These are phyloP conservation scores for Jackrogersella multiformis DNA, from an alignment of 495 filamentous ascomycete genomes.

Conservation along the genomic window DNA sequence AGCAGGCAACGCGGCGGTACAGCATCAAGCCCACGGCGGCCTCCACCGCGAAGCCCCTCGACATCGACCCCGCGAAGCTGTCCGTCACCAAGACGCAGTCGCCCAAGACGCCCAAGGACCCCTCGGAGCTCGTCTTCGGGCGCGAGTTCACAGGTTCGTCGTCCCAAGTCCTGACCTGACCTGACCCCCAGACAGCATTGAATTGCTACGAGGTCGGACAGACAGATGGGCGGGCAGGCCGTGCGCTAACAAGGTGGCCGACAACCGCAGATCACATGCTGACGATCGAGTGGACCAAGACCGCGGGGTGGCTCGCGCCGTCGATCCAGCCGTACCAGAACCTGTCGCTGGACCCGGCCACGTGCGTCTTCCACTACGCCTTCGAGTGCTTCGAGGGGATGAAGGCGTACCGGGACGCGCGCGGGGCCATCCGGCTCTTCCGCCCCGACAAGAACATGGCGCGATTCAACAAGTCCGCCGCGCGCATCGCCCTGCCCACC, in stretches of 20 bases:
- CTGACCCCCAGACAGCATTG: no score
- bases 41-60: constrained; percentile 58
- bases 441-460: constrained; percentile 97
- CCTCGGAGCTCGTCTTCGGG: constrained; percentile 87
- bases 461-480: constrained; percentile 86
- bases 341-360: constrained; percentile 92
- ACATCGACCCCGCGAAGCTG: constrained; percentile 80
- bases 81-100: constrained; percentile 74
- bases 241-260: no score
- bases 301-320: constrained; percentile 77
- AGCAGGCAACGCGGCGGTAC: constrained; percentile 58
- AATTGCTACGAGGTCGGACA: no score
- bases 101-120: constrained; percentile 75
- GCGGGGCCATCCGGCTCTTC: constrained; percentile 83
- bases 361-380: constrained; percentile 98
- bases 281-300: constrained; percentile 89
- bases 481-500: constrained; percentile 89
- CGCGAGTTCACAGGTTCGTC: constrained; percentile 81
- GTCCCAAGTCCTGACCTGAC: background rate
- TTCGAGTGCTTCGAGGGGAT: constrained; percentile 98
- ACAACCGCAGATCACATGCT: constrained; percentile 87
- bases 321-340: constrained; percentile 94
- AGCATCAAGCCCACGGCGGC: constrained; percentile 67
- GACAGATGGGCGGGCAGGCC: no score
- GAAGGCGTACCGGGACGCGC: constrained; percentile 92